Conservation (phyloP, 108 stramenopile species). For the Cylindrotheca closterium region DNA sequence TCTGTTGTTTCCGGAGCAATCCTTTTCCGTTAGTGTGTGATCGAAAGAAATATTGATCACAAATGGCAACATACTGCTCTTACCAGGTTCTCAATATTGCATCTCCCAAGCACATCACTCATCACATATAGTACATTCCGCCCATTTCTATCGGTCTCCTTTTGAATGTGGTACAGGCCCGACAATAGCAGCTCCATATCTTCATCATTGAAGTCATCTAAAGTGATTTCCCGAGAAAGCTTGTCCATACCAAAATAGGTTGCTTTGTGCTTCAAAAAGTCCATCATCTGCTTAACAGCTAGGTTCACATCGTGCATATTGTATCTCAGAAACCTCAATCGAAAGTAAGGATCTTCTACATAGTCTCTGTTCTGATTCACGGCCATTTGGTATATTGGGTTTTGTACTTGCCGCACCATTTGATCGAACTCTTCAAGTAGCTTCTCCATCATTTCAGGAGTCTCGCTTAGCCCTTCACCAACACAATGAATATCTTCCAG, state of each 20-base stretch:
- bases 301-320: slow-evolving; percentile 4
- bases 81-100: neutral
- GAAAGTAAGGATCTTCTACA: slow-evolving; percentile 1
- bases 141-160: neutral
- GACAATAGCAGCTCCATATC: slow-evolving; percentile 12
- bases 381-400: neutral
- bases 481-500: neutral
- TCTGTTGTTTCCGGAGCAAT: neutral
- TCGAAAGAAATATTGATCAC: neutral
- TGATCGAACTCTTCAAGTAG: neutral
- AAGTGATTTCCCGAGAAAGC: slow-evolving; percentile 6
- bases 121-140: neutral
- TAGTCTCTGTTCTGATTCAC: neutral
- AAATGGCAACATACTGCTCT: neutral
- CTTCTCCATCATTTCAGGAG: neutral
- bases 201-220: slow-evolving; percentile 18
- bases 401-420: neutral
- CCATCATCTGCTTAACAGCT: slow-evolving; percentile 2
- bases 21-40: neutral
- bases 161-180: slow-evolving; percentile 1
- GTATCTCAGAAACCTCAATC: slow-evolving; percentile 17
- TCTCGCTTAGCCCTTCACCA: neutral
- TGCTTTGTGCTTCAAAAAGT: slow-evolving; percentile 9
- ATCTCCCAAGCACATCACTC: neutral
- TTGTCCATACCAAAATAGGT: slow-evolving; percentile 9